These are phyloP conservation scores for Hanseniaspora nectarophila DNA, from an alignment of 805 yeast genomes.

Conservation along the genomic window DNA sequence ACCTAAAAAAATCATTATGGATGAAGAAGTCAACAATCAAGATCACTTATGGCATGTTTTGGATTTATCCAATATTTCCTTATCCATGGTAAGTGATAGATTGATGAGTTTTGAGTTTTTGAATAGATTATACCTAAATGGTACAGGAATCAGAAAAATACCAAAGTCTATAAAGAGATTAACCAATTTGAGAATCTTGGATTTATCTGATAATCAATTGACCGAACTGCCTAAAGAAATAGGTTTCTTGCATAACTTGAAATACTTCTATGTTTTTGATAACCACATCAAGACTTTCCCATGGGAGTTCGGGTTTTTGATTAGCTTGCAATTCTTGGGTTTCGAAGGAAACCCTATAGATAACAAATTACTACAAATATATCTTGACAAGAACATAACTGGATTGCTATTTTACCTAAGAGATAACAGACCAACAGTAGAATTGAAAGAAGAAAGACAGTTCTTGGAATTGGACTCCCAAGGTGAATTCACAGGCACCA, in stretches of 20 bases:
- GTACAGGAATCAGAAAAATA: constrained; percentile 58
- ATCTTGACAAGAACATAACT: constrained; percentile 74
- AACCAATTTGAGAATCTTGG: constrained; percentile 66
- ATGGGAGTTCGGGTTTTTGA: constrained; percentile 70
- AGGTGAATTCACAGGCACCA: constrained; percentile 40
- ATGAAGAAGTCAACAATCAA: constrained; percentile 27
- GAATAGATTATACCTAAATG: constrained; percentile 75
- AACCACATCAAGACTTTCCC: constrained; percentile 70
- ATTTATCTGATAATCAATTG: constrained; percentile 67
- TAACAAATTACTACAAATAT: constrained; percentile 46
- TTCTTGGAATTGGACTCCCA: constrained; percentile 74
- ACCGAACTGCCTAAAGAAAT: constrained; percentile 68
- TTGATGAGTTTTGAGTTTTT: constrained; percentile 72
- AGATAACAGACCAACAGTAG: constrained; percentile 62
- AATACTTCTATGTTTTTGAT: constrained; percentile 77
- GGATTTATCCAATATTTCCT: constrained; percentile 83
- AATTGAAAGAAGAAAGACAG: constrained; percentile 60
- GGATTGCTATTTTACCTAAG: constrained; percentile 70
- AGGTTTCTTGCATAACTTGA: constrained; percentile 68
- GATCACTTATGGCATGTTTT: constrained; percentile 89
- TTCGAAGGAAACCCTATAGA: constrained; percentile 86
- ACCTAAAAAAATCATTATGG: constrained; percentile 34
- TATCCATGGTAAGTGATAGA: constrained; percentile 55
- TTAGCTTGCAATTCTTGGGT: constrained; percentile 76
- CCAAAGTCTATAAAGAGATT: constrained; percentile 62